A percentile compares a stretch with the other conserved stretches of the same genome.
Conservation (phyloP, 257 asterid species). For the Agastache rugosa region DNA sequence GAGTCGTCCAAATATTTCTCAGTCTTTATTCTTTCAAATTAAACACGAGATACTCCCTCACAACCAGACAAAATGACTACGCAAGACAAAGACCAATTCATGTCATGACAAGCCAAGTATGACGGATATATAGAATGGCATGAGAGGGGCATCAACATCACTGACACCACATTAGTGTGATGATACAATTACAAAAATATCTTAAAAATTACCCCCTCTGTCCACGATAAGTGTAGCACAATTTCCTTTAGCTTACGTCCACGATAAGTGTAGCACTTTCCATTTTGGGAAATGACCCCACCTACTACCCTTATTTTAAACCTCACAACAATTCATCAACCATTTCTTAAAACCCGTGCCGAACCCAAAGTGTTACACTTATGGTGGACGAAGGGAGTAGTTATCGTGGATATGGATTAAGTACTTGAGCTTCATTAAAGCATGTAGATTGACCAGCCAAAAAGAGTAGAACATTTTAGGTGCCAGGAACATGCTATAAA, state of each 20-base stretch:
- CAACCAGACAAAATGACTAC: neutral
- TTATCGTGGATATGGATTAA: neutral
- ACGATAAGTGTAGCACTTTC: too few species aligned
- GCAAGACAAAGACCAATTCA: neutral
- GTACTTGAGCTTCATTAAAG: slow-evolving; percentile 6
- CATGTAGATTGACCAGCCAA: slow-evolving; percentile 4
- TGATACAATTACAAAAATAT: neutral
- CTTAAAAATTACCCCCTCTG: too few species aligned
- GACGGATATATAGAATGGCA: neutral
- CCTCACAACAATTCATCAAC: too few species aligned
- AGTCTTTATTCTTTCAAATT: neutral
- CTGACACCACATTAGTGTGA: slow-evolving; percentile 8
- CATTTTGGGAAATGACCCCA: too few species aligned
- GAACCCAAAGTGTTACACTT: too few species aligned
- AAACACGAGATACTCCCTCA: neutral
- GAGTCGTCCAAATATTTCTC: neutral
- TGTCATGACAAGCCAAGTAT: neutral
- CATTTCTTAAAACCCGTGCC: too few species aligned
- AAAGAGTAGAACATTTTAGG: slow-evolving; percentile 11
- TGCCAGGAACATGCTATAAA: neutral
- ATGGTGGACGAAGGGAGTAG: too few species aligned
- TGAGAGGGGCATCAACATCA: slow-evolving; percentile 2
- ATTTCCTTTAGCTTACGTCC: too few species aligned
- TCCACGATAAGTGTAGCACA: too few species aligned
- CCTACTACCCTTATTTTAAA: too few species aligned